Evolutionary conservation across 108 stramenopile genomes (phyloP), one percentile per base, ranked within the genome.

Genomic region (Cyclotella baltica): DNA sequence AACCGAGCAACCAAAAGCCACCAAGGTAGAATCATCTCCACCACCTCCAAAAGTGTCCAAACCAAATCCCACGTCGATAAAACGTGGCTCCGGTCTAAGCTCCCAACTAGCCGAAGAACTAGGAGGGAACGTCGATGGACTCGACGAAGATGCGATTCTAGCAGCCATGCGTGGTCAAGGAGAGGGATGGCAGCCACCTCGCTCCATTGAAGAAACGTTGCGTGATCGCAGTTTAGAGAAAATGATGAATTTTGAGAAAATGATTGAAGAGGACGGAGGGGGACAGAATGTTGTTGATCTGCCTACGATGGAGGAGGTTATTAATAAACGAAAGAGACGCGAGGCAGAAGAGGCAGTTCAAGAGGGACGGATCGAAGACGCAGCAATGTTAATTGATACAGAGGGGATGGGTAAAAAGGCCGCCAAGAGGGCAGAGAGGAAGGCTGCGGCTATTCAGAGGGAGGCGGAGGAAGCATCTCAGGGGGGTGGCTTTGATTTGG

Each of bases 301-400:
- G 19, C 93, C 93, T 11, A 87, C 87, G 34, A 87, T 94, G 50
- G 84, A 77, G 25, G 83, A 88, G 30, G 56, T 87, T 22, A 65
- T 76, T 51, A 37, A 55, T 15, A 72, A 68, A 34, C 84, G 47
- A 13, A 78, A 79, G 69, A 52, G 36, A n/a, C 81, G 74, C 31
- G 73, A 75, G 51, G 73, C 87, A 5, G 58, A 35, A 57, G 56
- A 13, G 61, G 58, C 67, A 10, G 68, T 59, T 23, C 61, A 63
- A 57, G 64, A 70, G 72, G 70, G 65, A 48, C 73, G 59, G 46
- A 62, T 81, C 37, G 37, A 77, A 59, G 77, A 77, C 34, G 77
- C 59, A 35, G 68, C 77, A 2, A 62, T 62, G 69, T 35, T 77
- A 36, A 77, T 81, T 57, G 74, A 76, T 40, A 72, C 70, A 25